A percentile compares a stretch with the other conserved stretches of the same genome.
phyloP scores from a whole-genome alignment of 495 filamentous ascomycete genomes.

The Glonium stellatum region DNA sequence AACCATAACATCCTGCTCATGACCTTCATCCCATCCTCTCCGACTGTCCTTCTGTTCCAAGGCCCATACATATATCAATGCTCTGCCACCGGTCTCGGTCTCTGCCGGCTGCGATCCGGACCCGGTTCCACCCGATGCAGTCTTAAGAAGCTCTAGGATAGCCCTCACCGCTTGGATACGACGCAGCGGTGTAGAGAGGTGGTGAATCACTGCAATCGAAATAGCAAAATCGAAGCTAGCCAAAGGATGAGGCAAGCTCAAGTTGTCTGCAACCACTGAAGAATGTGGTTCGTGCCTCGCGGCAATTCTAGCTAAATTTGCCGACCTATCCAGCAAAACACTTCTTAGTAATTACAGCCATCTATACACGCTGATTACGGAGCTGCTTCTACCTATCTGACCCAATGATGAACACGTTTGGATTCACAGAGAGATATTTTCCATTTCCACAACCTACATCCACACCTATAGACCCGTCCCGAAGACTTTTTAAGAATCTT shows the following conservation, averaged over 20 bases:
- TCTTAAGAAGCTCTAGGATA: constrained; percentile 62
- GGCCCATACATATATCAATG: constrained; percentile 92
- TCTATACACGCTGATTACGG: too few relatives aligned
- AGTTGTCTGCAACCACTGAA: constrained; percentile 65
- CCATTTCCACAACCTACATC: constrained; percentile 96
- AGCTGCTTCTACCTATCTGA: constrained; percentile 63
- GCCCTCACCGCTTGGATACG: constrained; percentile 65
- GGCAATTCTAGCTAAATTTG: constrained; percentile 70
- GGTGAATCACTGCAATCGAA: constrained; percentile 90
- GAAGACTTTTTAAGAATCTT: constrained; percentile 60
- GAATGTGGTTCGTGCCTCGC: constrained; percentile 53
- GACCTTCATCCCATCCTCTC: constrained; percentile 82
- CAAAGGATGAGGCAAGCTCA: constrained; percentile 60
- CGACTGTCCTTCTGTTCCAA: constrained; percentile 86
- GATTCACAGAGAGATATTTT: constrained; percentile 83
- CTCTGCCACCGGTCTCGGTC: constrained; percentile 46
- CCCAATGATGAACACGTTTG: constrained; percentile 70
- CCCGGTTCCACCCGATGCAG: constrained; percentile 16
- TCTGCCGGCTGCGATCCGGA: constrained; percentile 27
- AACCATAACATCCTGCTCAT: constrained; percentile 89
- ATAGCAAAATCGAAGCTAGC: constrained; percentile 83
- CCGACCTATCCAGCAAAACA: constrained; percentile 43
- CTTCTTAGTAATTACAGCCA: neutral
- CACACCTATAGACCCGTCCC: constrained; percentile 71
- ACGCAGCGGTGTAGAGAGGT: constrained; percentile 76